Evolutionary conservation across 768 basidiomycete species (phyloP).

Genomic region (Sarcodon aspratus): DNA sequence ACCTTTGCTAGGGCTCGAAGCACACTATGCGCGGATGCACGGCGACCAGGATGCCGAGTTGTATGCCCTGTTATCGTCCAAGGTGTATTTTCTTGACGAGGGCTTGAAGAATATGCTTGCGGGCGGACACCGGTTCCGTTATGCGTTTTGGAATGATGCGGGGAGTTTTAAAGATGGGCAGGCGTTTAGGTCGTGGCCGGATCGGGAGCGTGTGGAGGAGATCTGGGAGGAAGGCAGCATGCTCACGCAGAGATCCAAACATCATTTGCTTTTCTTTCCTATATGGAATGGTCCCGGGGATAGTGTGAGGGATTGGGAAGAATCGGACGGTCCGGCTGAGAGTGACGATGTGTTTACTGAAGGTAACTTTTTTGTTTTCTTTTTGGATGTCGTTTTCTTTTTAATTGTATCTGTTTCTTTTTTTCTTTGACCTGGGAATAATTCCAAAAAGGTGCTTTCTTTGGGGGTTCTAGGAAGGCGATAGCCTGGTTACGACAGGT

Average conservation of each 20-base stretch:
- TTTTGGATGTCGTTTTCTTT: background rate
- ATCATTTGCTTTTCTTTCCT: conserved; percentile 41
- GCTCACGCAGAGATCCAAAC: conserved; percentile 15
- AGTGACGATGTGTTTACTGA: conserved; percentile 31
- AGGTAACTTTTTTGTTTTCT: conserved; percentile 21
- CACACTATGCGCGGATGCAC: conserved; percentile 30
- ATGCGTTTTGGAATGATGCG: conserved; percentile 49
- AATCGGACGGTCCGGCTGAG: conserved; percentile 38
- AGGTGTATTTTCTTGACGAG: conserved; percentile 36
- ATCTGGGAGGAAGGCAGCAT: conserved; percentile 26
- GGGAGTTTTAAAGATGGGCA: conserved; percentile 37
- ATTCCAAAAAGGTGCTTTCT: conserved; percentile 43
- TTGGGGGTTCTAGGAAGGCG: conserved; percentile 35
- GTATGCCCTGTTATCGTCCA: conserved; percentile 46
- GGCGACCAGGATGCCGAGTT: conserved; percentile 31
- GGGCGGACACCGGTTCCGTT: conserved; percentile 28
- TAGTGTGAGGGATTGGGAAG: conserved; percentile 25
- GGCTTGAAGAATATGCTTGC: conserved; percentile 20
- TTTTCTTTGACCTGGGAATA: background rate
- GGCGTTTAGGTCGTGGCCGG: conserved; percentile 37
- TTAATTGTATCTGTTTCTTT: no score
- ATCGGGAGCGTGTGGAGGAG: conserved; percentile 24
- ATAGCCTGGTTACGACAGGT: conserved; percentile 32
- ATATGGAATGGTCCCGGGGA: conserved; percentile 22
- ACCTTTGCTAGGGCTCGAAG: conserved; percentile 24